Base-by-base conservation (phyloP, 2,329 filamentous ascomycete genomes). In the Aaosphaeria arxii region DNA sequence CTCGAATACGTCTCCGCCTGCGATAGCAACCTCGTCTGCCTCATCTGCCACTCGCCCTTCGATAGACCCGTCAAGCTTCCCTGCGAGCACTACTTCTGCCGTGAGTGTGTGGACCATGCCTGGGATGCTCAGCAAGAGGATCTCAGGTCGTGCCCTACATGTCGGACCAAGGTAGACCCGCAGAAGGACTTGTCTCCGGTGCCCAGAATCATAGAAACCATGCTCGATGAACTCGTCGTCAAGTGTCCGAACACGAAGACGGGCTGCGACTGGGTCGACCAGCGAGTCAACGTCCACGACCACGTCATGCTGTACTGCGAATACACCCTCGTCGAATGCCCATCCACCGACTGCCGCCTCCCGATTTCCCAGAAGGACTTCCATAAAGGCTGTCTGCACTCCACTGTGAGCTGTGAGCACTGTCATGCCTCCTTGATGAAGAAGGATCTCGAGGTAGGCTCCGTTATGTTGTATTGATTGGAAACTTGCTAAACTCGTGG, bases 1-100 rank as follows among this genome's bases (percentile, higher is more conserved):
- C 75, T 86, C 55, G 82, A 85, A 49, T 82, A 83, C 68, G 74
- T 82, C 48, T 70, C 74, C 44, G 79, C 77, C 55, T 79, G 79
- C 60, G 81, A 85, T 61, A 74, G 74, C 51, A 83, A 85, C 59
- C 73, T 86, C 44, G 78, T 83, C 71, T 86, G 83, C 60, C 76
- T 82, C 11, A 85, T 86, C 54, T 86, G 83, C 64, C 81, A 82
- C 59, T 81, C 79, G 51, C 80, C 83, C 6, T 84, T 85, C 57
- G 76, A 84, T 46, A 71, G 77, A 45, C 82, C 83, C 1, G 74
- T 83, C 40, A 65, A 80, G 55, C 70, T 83, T 42, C 73, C 78
- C 54, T 86, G 83, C 66, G 81, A 85, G 53, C 83, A 86, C 68
- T 79, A 81, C 53, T 86, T 86, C 69, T 86, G 83, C 67, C 71